These are phyloP conservation scores for Tardiomyces digboiensis DNA, from an alignment of 1,139 yeast genomes.

Conservation along the genomic window DNA sequence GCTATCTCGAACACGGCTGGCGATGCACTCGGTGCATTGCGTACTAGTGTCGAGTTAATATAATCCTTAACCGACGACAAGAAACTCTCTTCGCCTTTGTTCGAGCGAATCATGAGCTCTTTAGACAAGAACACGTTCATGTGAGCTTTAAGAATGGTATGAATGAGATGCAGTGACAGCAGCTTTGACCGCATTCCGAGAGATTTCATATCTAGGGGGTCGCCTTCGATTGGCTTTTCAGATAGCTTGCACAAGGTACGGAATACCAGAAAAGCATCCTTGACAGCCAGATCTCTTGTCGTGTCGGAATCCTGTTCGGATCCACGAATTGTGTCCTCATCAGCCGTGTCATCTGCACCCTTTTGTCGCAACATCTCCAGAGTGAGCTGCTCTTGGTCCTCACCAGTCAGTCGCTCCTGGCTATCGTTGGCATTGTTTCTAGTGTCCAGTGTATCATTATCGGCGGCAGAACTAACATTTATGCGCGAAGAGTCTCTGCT, in stretches of 20 bases:
- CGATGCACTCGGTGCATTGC: constrained; percentile 88
- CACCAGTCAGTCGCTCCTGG: background rate
- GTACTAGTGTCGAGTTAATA: constrained; percentile 25
- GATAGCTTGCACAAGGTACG: constrained; percentile 93
- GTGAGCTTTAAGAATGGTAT: constrained; percentile 77
- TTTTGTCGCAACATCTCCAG: constrained; percentile 5
- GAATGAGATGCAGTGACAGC: constrained; percentile 78
- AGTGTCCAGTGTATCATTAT: background rate
- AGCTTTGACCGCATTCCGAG: constrained; percentile 89
- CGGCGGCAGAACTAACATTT: constrained; percentile 1
- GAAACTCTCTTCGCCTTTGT: constrained; percentile 53
- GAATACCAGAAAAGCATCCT: constrained; percentile 88
- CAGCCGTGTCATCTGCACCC: constrained; percentile 14
- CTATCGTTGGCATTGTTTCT: background rate
- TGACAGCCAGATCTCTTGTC: constrained; percentile 61
- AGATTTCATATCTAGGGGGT: constrained; percentile 70
- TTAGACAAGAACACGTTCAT: constrained; percentile 70
- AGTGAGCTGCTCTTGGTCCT: background rate
- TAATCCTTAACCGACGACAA: constrained; percentile 81
- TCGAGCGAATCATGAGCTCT: constrained; percentile 14
- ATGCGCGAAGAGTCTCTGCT: constrained; percentile 1
- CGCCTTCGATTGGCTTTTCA: constrained; percentile 68
- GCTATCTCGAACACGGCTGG: constrained; percentile 92
- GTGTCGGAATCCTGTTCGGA: constrained; percentile 17
- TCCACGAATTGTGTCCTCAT: constrained; percentile 19